Base-by-base conservation (phyloP, 495 filamentous ascomycete species). In the Daldinia loculata region DNA sequence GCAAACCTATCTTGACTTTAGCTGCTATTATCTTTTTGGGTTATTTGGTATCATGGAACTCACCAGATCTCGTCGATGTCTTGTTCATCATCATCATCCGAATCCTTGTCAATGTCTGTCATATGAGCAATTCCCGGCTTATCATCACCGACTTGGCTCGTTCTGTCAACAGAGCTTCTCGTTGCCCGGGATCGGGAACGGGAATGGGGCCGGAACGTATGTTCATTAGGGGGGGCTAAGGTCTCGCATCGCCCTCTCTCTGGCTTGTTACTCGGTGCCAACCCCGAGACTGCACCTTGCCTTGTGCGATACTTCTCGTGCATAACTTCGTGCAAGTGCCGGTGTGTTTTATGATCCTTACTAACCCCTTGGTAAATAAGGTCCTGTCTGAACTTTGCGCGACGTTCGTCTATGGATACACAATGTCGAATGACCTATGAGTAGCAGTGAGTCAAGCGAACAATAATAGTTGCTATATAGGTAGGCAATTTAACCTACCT, bases 51-150 rank as follows among this genome's bases (percentile, higher is more conserved):
- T 56, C 2, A 12, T 55, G 8, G 0, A 48, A 63, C 75, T 48
- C 43, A 77, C 93, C 93, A 95, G 9, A 94, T 83, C 67, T 94
- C 92, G 71, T 92, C 88, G 61, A 95, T 90, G 71, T 95, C 91
- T 69, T 94, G 91, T 22, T 87, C 84, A 0, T 85, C 84, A 19
- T 85, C 84, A 19, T 91, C 89, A 36, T 89, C 89, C 0, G 81
- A 82, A 3, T 84, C 85, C n/a, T 82, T 75, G 5, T 74, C 77
- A 24, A 84, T 78, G 4, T 83, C 77, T n/a, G 69, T 57, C 36
- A 53, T 3, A 5, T 71, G 61, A 12, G 69, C 48, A 38, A 32
- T 29, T 12, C 66, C 58, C 15, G 65, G 48, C 32, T 36, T 64
- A 19, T 27, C 45, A 22, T 74, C 61, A 6, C n/a, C 32, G 4